A percentile compares a stretch with the other conserved stretches of the same genome.
Conservation (phyloP, 2,329 filamentous ascomycete species). For the Ilyonectria sp. region DNA sequence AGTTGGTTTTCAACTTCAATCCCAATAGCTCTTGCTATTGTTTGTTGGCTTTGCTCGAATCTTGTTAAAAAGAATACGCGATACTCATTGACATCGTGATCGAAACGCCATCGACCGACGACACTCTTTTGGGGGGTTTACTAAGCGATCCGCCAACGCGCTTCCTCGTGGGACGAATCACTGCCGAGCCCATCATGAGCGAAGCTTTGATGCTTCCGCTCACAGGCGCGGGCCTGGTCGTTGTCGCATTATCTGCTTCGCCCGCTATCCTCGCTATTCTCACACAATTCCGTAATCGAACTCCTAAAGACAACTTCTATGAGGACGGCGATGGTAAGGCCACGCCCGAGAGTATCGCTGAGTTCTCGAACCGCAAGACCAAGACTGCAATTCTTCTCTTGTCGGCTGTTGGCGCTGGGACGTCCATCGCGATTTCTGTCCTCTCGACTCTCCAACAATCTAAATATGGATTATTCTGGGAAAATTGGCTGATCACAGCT, state of each 20-base stretch:
- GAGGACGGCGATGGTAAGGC: constrained; percentile 80
- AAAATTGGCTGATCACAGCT: constrained; percentile 73
- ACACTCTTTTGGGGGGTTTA: neutral
- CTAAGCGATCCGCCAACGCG: neutral
- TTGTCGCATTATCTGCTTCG: constrained; percentile 55
- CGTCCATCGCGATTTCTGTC: constrained; percentile 71
- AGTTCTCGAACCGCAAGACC: constrained; percentile 73
- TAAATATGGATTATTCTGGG: constrained; percentile 60
- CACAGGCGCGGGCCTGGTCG: constrained; percentile 52
- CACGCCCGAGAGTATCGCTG: constrained; percentile 72
- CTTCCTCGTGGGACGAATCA: neutral
- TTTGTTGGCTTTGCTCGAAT: neutral
- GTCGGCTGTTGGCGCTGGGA: constrained; percentile 66
- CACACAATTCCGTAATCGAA: constrained; percentile 53
- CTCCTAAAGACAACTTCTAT: constrained; percentile 67
- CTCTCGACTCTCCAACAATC: constrained; percentile 60
- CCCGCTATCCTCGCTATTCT: constrained; percentile 55
- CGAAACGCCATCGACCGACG: neutral
- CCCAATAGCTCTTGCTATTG: neutral
- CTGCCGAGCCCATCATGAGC: constrained; percentile 34
- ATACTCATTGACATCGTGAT: neutral
- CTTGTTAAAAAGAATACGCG: neutral
- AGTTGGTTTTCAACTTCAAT: neutral
- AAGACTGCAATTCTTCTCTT: constrained; percentile 69
- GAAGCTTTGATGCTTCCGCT: constrained; percentile 44